Percentiles rank a stretch among this genome's conserved stretches.
phyloP scores from a whole-genome alignment of 306 rosid genomes.

The Echinosophora koreensis region DNA sequence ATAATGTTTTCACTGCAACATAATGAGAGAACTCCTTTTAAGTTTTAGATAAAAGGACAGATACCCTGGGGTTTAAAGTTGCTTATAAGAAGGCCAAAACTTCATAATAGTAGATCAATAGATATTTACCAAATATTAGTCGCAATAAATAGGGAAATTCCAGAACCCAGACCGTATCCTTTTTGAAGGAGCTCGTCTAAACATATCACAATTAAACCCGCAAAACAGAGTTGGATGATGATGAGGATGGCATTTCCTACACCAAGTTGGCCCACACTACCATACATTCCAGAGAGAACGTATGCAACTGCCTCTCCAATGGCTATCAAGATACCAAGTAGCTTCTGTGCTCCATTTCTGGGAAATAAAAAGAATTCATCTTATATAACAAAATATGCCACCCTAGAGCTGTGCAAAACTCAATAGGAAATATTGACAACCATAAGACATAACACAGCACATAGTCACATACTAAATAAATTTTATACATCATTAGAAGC shows the following conservation, averaged over 20 bases:
- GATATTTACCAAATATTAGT: slow-evolving; percentile 88
- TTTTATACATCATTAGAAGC: slow-evolving; percentile 8
- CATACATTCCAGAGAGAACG: slow-evolving; percentile 96
- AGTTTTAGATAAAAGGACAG: slow-evolving; percentile 14
- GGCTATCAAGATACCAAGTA: slow-evolving; percentile 92
- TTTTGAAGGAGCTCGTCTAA: slow-evolving; percentile 98
- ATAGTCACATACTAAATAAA: background rate
- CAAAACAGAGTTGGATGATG: slow-evolving; percentile 90
- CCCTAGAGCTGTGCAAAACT: slow-evolving; percentile 3
- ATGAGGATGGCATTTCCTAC: slow-evolving; percentile 96
- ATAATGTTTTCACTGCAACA: slow-evolving; percentile 83
- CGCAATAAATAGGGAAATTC: slow-evolving; percentile 96
- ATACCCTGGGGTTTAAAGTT: background rate
- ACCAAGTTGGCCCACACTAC: slow-evolving; percentile 97
- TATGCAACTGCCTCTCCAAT: slow-evolving; percentile 98
- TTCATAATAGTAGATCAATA: background rate
- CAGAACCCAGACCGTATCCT: slow-evolving; percentile 98
- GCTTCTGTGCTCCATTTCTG: slow-evolving; percentile 92
- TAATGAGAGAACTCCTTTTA: slow-evolving; percentile 22
- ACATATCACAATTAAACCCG: slow-evolving; percentile 94
- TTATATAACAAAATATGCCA: background rate
- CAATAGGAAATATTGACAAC: slow-evolving; percentile 10
- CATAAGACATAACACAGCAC: background rate
- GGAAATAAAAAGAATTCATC: slow-evolving; percentile 5
- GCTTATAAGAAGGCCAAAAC: background rate